These are phyloP conservation scores for Fusarium siculi DNA, from an alignment of 2,329 filamentous ascomycete genomes.

Conservation along the genomic window DNA sequence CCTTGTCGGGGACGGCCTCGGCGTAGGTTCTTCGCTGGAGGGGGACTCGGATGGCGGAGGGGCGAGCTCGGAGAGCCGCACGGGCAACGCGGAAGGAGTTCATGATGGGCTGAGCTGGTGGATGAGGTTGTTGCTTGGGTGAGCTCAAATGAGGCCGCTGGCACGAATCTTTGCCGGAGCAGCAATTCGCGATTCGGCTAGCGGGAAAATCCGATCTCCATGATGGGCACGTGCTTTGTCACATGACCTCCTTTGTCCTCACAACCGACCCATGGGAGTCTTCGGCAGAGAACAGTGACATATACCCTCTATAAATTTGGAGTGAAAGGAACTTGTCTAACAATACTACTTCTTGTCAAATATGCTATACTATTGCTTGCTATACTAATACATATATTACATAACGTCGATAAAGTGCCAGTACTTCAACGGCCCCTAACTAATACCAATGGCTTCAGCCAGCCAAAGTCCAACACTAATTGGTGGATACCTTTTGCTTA, in stretches of 20 bases:
- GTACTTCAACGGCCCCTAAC: background rate
- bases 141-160: slow-evolving; percentile 56
- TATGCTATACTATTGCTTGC: background rate
- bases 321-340: background rate
- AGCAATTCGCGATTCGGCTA: slow-evolving; percentile 54
- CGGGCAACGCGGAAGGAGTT: slow-evolving; percentile 94
- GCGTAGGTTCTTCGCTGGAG: slow-evolving; percentile 91
- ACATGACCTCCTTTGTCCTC: slow-evolving; percentile 41
- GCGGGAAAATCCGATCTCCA: slow-evolving; percentile 53
- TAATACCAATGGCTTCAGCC: background rate
- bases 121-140: slow-evolving; percentile 61
- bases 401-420: background rate
- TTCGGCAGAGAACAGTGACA: background rate
- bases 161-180: slow-evolving; percentile 60
- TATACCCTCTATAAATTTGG: background rate
- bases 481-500: background rate
- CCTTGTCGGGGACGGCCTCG: slow-evolving; percentile 87
- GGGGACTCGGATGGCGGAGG: slow-evolving; percentile 78
- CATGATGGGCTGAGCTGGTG: slow-evolving; percentile 73
- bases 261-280: background rate
- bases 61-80: slow-evolving; percentile 85
- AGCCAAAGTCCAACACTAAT: background rate
- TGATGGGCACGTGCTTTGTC: slow-evolving; percentile 44
- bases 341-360: background rate
- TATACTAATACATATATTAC: background rate